Evolutionary conservation across 2,329 filamentous ascomycete genomes (phyloP).

Genomic region (Helotiales sp.): DNA sequence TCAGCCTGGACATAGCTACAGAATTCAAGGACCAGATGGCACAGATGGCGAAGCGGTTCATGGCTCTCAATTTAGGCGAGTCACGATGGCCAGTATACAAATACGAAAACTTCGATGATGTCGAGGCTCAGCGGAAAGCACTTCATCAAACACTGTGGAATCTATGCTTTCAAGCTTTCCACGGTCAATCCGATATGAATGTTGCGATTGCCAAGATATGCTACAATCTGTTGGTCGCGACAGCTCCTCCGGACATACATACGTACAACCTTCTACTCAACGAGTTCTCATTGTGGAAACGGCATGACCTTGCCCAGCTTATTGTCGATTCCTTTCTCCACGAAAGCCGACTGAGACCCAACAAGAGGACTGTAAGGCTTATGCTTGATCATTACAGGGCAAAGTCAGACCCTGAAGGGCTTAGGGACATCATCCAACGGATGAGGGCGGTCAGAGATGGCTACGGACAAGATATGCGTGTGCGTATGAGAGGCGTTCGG

Average conservation of each 20-base stretch:
- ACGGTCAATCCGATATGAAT: constrained; percentile 21
- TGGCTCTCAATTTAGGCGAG: constrained; percentile 16
- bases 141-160: constrained; percentile 26
- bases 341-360: constrained; percentile 34
- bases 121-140: constrained; percentile 19
- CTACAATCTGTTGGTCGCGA: constrained; percentile 66
- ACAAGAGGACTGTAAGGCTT: constrained; percentile 25
- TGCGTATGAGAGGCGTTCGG: constrained; percentile 17
- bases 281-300: constrained; percentile 57
- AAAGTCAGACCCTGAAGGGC: constrained; percentile 26
- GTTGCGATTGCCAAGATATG: constrained; percentile 42
- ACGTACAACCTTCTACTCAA: constrained; percentile 71
- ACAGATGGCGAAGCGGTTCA: constrained; percentile 20
- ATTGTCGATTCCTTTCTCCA: constrained; percentile 53
- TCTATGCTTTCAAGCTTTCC: constrained; percentile 19
- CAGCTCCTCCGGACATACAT: constrained; percentile 61
- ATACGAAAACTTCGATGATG: constrained; percentile 10
- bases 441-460: constrained; percentile 28
- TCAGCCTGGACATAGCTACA: neutral
- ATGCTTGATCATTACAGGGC: constrained; percentile 34
- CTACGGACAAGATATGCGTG: constrained; percentile 20
- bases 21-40: constrained; percentile 11
- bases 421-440: constrained; percentile 26
- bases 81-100: constrained; percentile 25
- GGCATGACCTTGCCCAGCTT: constrained; percentile 51